These are phyloP conservation scores for Penicillium verhagenii DNA, from an alignment of 495 filamentous ascomycete genomes.

Conservation along the genomic window DNA sequence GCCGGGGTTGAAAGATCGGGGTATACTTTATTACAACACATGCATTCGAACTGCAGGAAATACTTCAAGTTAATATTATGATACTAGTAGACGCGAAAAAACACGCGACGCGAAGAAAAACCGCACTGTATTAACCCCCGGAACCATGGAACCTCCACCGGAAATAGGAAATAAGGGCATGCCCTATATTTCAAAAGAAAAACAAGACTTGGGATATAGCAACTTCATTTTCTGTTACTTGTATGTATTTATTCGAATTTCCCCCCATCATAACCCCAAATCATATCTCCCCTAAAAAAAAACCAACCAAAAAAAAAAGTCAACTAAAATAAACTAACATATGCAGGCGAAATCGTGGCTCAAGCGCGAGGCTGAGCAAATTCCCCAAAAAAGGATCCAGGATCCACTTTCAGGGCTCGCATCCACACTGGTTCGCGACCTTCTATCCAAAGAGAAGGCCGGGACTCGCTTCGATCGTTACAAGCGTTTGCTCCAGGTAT, in stretches of 20 bases:
- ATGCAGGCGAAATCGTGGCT: conserved; percentile 4
- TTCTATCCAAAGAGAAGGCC: conserved; percentile 25
- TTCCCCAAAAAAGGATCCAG: conserved; percentile 7
- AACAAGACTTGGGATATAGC: too few species aligned
- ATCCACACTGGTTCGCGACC: conserved; percentile 27
- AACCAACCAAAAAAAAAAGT: too few species aligned
- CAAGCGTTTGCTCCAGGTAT: conserved; percentile 16
- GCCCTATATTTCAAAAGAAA: too few species aligned
- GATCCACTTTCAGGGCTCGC: conserved; percentile 35
- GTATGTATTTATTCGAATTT: too few species aligned
- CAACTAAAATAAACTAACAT: not conserved
- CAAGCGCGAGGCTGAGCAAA: conserved; percentile 26
- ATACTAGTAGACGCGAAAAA: not conserved
- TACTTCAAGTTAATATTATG: too few species aligned
- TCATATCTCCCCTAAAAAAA: too few species aligned
- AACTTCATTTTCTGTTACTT: too few species aligned
- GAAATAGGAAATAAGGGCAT: conserved; percentile 4
- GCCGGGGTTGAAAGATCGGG: not conserved
- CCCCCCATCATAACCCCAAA: too few species aligned
- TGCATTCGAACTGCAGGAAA: too few species aligned
- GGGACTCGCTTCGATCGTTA: conserved; percentile 24
- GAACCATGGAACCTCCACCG: conserved; percentile 18
- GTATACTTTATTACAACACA: not conserved
- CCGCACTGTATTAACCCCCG: conserved; percentile 9
- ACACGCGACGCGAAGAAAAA: not conserved